Evolutionary conservation across 306 rosid genomes (phyloP).

Genomic region (Cajanus cajan): DNA sequence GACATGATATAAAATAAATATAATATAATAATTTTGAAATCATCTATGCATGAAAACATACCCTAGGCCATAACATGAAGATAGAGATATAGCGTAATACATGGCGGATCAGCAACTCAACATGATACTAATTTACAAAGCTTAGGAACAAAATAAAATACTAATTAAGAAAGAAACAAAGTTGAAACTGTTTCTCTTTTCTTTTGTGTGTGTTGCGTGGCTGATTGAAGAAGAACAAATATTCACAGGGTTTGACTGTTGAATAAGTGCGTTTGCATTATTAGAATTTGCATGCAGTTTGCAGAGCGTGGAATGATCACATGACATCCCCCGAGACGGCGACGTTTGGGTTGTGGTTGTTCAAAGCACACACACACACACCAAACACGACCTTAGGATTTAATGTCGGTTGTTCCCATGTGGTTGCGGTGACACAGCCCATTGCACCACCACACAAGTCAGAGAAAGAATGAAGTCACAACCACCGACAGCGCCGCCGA

Average conservation of each 20-base stretch:
- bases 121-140: background rate
- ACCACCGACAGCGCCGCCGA: slow-evolving; percentile 40
- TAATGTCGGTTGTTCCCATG: slow-evolving; percentile 33
- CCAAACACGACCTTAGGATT: slow-evolving; percentile 13
- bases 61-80: background rate
- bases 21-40: background rate
- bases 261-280: slow-evolving; percentile 1
- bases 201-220: background rate
- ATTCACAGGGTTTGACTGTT: slow-evolving; percentile 42
- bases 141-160: background rate
- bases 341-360: slow-evolving; percentile 24
- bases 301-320: background rate
- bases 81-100: background rate
- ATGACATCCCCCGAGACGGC: slow-evolving; percentile 21
- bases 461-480: background rate
- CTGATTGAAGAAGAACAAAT: background rate
- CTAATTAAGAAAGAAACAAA: background rate
- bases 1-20: background rate
- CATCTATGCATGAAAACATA: background rate
- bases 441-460: background rate
- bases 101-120: background rate
- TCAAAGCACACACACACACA: background rate
- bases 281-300: background rate
- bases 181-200: background rate
- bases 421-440: background rate